These are phyloP conservation scores for Huntiella savannae DNA, from an alignment of 2,329 filamentous ascomycete species.

Conservation along the genomic window DNA sequence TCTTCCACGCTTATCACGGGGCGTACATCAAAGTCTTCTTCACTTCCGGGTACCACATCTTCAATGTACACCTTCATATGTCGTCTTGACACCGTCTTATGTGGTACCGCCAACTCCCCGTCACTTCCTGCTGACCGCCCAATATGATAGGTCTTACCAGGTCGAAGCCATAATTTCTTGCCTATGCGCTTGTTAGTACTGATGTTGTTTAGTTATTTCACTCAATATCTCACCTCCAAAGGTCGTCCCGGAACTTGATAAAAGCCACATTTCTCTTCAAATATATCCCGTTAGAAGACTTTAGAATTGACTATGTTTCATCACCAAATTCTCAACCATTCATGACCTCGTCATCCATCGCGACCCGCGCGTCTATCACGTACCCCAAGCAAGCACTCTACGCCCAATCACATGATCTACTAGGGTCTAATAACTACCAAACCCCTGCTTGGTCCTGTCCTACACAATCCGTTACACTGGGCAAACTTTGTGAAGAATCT, in stretches of 20 bases:
- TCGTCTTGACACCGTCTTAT: slow-evolving; percentile 73
- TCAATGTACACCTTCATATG: slow-evolving; percentile 48
- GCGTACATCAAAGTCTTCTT: slow-evolving; percentile 41
- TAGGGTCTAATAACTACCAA: too few species aligned
- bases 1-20: slow-evolving; percentile 61
- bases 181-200: slow-evolving; percentile 1
- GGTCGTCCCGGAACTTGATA: slow-evolving; percentile 4
- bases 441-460: too few species aligned
- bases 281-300: too few species aligned
- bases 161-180: slow-evolving; percentile 8
- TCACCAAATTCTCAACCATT: too few species aligned
- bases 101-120: slow-evolving; percentile 48
- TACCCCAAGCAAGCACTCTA: too few species aligned
- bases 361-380: too few species aligned
- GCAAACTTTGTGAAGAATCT: not conserved
- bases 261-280: slow-evolving; percentile 7
- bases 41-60: slow-evolving; percentile 40
- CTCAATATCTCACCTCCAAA: not conserved
- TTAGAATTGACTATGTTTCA: too few species aligned
- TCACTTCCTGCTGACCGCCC: slow-evolving; percentile 18
- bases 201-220: not conserved
- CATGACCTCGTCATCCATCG: too few species aligned
- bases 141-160: slow-evolving; percentile 7
- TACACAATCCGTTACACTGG: not conserved
- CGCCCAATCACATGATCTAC: too few species aligned